Evolutionary conservation across 352 stramenopile species (phyloP).

Genomic region (Phytophthora podocarpi): DNA sequence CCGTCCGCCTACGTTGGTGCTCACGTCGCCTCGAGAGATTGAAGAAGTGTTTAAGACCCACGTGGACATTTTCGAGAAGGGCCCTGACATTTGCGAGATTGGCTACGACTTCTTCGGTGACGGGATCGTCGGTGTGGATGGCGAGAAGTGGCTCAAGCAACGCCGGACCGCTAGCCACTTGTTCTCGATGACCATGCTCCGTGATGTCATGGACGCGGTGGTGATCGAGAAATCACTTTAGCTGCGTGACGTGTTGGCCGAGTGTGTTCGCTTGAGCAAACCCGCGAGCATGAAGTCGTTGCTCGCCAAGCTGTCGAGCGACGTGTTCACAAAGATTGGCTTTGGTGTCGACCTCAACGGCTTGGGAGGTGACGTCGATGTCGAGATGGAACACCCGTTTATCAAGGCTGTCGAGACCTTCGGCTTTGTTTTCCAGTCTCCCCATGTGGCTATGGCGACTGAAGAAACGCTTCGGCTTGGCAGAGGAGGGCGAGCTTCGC

Average conservation of each 20-base stretch:
- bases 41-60: conserved; percentile 41
- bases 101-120: conserved; percentile 48
- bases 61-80: conserved; percentile 57
- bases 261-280: conserved; percentile 10
- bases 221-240: conserved; percentile 35
- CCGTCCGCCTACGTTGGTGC: conserved; percentile 23
- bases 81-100: conserved; percentile 26
- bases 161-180: conserved; percentile 84
- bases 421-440: conserved; percentile 22
- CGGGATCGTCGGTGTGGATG: conserved; percentile 58
- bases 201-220: conserved; percentile 48
- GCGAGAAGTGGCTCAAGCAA: conserved; percentile 58
- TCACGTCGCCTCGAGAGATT: conserved; percentile 23
- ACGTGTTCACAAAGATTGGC: conserved; percentile 37
- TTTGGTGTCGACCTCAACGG: conserved; percentile 38
- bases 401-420: conserved; percentile 33
- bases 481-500: conserved; percentile 35
- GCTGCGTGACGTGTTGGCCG: conserved; percentile 31
- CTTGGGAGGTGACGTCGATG: conserved; percentile 25
- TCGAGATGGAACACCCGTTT: conserved; percentile 33
- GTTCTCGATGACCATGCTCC: conserved; percentile 61
- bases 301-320: conserved; percentile 27
- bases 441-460: conserved; percentile 58
- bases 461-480: conserved; percentile 33
- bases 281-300: conserved; percentile 36